Percentiles rank a stretch among this genome's conserved stretches.
These are phyloP conservation scores for Ceratobasidium sp. DNA, from an alignment of 1,284 basidiomycete genomes.

Conservation along the genomic window DNA sequence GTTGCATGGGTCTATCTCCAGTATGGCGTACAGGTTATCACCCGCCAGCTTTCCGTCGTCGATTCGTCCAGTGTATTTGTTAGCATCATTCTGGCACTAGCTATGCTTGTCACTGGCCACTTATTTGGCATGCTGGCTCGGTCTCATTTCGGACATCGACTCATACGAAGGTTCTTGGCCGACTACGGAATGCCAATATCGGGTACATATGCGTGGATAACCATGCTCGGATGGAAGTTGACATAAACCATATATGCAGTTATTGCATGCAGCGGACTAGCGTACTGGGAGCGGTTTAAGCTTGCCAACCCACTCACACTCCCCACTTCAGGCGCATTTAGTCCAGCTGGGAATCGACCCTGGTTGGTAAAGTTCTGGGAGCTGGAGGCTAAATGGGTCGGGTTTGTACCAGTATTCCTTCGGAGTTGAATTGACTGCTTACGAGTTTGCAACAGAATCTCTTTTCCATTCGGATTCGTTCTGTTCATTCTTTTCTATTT, in stretches of 20 bases:
- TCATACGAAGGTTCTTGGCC: constrained; percentile 66
- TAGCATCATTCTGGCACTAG: constrained; percentile 76
- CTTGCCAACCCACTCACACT: constrained; percentile 67
- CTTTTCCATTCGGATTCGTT: constrained; percentile 57
- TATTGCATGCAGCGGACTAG: constrained; percentile 67
- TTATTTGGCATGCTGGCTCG: constrained; percentile 71
- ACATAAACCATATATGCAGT: constrained; percentile 52
- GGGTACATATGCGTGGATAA: background rate
- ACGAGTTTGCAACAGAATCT: constrained; percentile 54
- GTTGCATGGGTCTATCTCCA: constrained; percentile 70
- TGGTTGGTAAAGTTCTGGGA: constrained; percentile 96
- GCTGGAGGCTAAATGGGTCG: constrained; percentile 87
- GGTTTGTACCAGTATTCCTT: constrained; percentile 61
- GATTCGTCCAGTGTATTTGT: constrained; percentile 57
- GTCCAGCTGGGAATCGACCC: constrained; percentile 71
- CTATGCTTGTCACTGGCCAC: constrained; percentile 76
- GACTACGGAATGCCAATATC: constrained; percentile 90
- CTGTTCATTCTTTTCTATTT: constrained; percentile 57
- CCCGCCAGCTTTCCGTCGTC: constrained; percentile 68
- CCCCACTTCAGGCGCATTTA: constrained; percentile 71
- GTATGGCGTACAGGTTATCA: constrained; percentile 84
- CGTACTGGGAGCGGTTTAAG: constrained; percentile 84
- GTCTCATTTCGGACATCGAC: constrained; percentile 71
- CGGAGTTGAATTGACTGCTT: constrained; percentile 60
- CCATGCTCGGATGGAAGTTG: background rate